A percentile compares a stretch with the other conserved stretches of the same genome.
phyloP scores from a whole-genome alignment of 2,329 filamentous ascomycete species.

The Clarireedia hainanense region DNA sequence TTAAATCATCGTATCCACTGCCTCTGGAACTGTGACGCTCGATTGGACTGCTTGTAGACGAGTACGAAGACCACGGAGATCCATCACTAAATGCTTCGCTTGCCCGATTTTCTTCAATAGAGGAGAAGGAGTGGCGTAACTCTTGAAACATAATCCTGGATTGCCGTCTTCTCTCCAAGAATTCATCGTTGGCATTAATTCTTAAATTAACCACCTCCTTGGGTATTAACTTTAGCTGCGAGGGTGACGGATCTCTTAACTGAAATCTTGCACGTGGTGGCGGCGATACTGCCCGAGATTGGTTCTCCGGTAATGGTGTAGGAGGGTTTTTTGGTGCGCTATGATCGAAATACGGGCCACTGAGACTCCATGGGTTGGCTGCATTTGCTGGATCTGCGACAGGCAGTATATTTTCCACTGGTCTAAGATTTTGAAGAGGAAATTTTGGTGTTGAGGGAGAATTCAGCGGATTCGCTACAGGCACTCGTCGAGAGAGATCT shows the following conservation, averaged over 20 bases:
- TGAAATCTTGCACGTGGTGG: constrained; percentile 5
- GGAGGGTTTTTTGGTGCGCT: constrained; percentile 12
- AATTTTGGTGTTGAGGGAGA: not conserved
- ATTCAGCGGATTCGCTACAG: not conserved
- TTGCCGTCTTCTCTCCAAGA: constrained; percentile 20
- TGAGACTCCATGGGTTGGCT: constrained; percentile 4
- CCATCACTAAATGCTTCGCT: constrained; percentile 11
- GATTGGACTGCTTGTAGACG: constrained; percentile 15
- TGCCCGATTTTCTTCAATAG: constrained; percentile 18
- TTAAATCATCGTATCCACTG: constrained; percentile 20
- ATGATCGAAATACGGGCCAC: constrained; percentile 9
- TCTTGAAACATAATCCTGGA: constrained; percentile 23
- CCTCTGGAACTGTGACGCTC: constrained; percentile 19
- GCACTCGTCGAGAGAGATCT: not conserved
- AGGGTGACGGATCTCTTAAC: constrained; percentile 17
- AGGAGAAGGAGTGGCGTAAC: constrained; percentile 17
- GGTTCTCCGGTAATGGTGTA: constrained; percentile 5
- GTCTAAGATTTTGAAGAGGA: not conserved
- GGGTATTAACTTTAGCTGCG: constrained; percentile 15
- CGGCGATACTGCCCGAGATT: not conserved
- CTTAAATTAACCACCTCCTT: constrained; percentile 20
- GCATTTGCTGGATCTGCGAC: not conserved
- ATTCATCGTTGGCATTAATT: constrained; percentile 24
- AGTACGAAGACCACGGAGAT: constrained; percentile 9
- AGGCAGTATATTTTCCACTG: not conserved